Conservation (phyloP, 208 protist species). For the Crithidia fasciculata region DNA sequence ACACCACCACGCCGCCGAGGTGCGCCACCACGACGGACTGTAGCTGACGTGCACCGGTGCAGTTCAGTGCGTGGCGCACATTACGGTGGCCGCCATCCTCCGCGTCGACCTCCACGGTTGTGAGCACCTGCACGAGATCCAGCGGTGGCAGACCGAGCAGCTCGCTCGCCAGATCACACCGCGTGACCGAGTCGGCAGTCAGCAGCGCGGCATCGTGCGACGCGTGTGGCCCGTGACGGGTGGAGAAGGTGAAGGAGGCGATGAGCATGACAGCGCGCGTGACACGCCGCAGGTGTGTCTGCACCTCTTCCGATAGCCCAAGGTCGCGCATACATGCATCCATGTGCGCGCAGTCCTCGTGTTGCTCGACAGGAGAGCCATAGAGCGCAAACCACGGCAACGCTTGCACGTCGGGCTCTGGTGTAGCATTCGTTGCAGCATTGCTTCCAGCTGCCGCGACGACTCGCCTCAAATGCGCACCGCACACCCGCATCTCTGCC, state of each 20-base stretch:
- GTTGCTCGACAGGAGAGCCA: background rate
- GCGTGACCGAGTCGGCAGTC: background rate
- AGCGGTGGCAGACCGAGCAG: slow-evolving; percentile 12
- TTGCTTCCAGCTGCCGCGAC: background rate
- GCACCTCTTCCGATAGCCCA: slow-evolving; percentile 7
- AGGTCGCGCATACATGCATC: slow-evolving; percentile 1
- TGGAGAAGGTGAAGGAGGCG: slow-evolving; percentile 9
- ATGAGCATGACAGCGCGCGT: slow-evolving; percentile 5
- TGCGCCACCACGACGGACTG: slow-evolving; percentile 18
- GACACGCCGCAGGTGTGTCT: slow-evolving; percentile 8
- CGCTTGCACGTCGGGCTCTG: slow-evolving; percentile 2
- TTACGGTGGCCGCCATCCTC: background rate
- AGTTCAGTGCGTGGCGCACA: slow-evolving; percentile 25
- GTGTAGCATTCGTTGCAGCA: background rate
- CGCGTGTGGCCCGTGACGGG: background rate
- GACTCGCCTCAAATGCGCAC: background rate
- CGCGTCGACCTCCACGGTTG: slow-evolving; percentile 11
- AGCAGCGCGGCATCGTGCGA: slow-evolving; percentile 5
- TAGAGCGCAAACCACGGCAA: background rate
- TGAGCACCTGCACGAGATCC: slow-evolving; percentile 18
- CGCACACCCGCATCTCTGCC: background rate
- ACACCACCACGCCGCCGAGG: slow-evolving; percentile 25
- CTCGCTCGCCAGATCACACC: slow-evolving; percentile 7
- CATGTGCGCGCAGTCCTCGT: background rate
- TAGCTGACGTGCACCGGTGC: slow-evolving; percentile 30